Evolutionary conservation across 208 protist genomes (phyloP).

Genomic region (Wallacemonas rigidus): DNA sequence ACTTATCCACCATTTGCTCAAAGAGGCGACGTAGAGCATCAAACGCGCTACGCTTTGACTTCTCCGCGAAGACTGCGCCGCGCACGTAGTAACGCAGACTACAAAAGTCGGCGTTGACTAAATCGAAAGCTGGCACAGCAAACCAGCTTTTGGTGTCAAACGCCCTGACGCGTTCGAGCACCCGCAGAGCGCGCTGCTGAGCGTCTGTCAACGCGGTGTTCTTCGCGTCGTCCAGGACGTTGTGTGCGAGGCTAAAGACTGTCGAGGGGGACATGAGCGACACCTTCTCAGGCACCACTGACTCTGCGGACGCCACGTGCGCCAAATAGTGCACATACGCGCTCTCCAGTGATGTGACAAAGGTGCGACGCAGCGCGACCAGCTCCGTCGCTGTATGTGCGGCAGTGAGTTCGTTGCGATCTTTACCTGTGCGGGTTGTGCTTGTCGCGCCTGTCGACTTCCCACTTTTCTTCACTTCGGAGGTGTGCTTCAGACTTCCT

Average conservation of each 20-base stretch:
- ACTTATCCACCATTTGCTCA: slow-evolving; percentile 84
- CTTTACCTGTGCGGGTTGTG: neutral
- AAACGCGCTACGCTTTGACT: slow-evolving; percentile 67
- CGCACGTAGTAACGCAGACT: slow-evolving; percentile 65
- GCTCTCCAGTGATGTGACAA: neutral
- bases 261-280: neutral
- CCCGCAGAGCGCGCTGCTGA: slow-evolving; percentile 41
- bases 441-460: neutral
- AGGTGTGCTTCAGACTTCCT: neutral
- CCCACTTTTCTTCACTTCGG: neutral
- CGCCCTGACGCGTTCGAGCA: slow-evolving; percentile 47
- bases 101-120: slow-evolving; percentile 75
- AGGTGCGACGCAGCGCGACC: neutral
- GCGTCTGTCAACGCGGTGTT: slow-evolving; percentile 25
- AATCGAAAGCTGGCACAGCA: slow-evolving; percentile 73
- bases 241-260: slow-evolving; percentile 1
- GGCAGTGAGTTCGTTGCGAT: slow-evolving; percentile 9
- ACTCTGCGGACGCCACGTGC: neutral
- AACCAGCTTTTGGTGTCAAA: slow-evolving; percentile 77
- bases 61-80: slow-evolving; percentile 46
- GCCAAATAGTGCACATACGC: neutral
- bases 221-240: neutral
- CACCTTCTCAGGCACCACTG: neutral
- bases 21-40: slow-evolving; percentile 61
- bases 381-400: neutral